Evolutionary conservation across 2,329 filamentous ascomycete species (phyloP).

Genomic region (Pseudocercospora eumusae): DNA sequence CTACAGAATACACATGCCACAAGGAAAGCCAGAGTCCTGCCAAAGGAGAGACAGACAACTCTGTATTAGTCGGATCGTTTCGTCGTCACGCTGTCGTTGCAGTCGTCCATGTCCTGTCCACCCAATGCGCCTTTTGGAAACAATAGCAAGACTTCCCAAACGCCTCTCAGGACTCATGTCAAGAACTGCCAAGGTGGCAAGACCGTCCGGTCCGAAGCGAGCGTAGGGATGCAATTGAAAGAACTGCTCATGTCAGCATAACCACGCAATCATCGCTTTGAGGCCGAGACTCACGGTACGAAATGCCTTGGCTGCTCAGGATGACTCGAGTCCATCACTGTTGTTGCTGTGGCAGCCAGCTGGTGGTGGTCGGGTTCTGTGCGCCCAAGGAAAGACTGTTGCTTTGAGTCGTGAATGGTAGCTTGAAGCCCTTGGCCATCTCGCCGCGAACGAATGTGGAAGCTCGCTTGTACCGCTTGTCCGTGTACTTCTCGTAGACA

Average conservation of each 20-base stretch:
- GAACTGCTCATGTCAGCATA: slow-evolving; percentile 14
- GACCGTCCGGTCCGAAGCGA: slow-evolving; percentile 21
- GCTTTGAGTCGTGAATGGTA: slow-evolving; percentile 42
- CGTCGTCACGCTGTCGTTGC: slow-evolving; percentile 29
- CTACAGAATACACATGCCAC: slow-evolving; percentile 25
- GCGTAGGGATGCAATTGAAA: slow-evolving; percentile 23
- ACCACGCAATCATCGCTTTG: neutral
- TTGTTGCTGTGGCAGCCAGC: slow-evolving; percentile 22
- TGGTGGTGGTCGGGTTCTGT: slow-evolving; percentile 23
- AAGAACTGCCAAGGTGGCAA: slow-evolving; percentile 21
- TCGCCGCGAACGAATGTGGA: slow-evolving; percentile 77
- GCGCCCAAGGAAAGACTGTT: slow-evolving; percentile 21
- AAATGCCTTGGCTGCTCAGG: slow-evolving; percentile 7
- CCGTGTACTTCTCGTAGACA: slow-evolving; percentile 88
- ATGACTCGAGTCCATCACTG: slow-evolving; percentile 6
- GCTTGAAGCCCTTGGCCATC: slow-evolving; percentile 61
- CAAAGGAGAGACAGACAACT: slow-evolving; percentile 21
- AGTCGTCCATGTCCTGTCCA: slow-evolving; percentile 29
- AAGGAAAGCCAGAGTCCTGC: slow-evolving; percentile 26
- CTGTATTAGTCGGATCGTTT: slow-evolving; percentile 29
- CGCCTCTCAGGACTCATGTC: slow-evolving; percentile 20
- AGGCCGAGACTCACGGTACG: slow-evolving; percentile 13
- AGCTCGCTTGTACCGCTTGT: slow-evolving; percentile 82
- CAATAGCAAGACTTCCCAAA: slow-evolving; percentile 20
- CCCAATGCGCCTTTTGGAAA: slow-evolving; percentile 24